Percentiles rank a stretch among this genome's conserved stretches.
These are phyloP conservation scores for Fusarium nisikadoi DNA, from an alignment of 2,329 filamentous ascomycete species.

Conservation along the genomic window DNA sequence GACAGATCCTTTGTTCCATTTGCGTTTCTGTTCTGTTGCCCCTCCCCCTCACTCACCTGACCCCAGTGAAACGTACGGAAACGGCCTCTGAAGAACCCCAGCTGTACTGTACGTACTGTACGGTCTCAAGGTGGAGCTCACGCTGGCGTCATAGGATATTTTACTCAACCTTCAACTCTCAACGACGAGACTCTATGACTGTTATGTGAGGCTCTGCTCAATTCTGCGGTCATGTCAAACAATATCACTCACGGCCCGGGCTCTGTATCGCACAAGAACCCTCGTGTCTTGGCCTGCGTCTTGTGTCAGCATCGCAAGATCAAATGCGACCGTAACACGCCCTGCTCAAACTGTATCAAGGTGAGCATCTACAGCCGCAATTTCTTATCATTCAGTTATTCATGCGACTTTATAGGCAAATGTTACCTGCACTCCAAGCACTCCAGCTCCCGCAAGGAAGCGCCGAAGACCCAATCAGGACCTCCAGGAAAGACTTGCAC, in stretches of 20 bases:
- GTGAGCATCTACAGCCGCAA: conserved; percentile 49
- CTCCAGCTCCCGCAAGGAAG: conserved; percentile 68
- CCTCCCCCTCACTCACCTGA: conserved; percentile 40
- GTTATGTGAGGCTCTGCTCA: conserved; percentile 47
- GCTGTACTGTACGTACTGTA: conserved; percentile 1
- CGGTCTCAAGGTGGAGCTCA: conserved; percentile 12
- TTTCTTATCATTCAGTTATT: neutral
- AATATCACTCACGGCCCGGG: conserved; percentile 41
- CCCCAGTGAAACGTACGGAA: conserved; percentile 7
- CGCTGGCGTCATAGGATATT: conserved; percentile 36
- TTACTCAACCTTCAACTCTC: conserved; percentile 23
- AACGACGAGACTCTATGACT: neutral
- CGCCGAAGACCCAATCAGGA: conserved; percentile 69
- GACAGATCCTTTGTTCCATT: neutral
- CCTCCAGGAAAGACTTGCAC: conserved; percentile 68
- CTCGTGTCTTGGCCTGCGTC: conserved; percentile 64
- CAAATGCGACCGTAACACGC: conserved; percentile 69
- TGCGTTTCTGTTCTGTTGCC: conserved; percentile 9
- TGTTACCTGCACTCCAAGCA: conserved; percentile 68
- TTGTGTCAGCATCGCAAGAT: conserved; percentile 71
- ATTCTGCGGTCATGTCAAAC: conserved; percentile 48
- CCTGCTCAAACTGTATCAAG: conserved; percentile 70
- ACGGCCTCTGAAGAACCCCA: conserved; percentile 20
- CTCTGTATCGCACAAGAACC: conserved; percentile 50
- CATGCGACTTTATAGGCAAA: conserved; percentile 57